These are phyloP conservation scores for Fusarium penzigii DNA, from an alignment of 2,329 filamentous ascomycete genomes.

Conservation along the genomic window DNA sequence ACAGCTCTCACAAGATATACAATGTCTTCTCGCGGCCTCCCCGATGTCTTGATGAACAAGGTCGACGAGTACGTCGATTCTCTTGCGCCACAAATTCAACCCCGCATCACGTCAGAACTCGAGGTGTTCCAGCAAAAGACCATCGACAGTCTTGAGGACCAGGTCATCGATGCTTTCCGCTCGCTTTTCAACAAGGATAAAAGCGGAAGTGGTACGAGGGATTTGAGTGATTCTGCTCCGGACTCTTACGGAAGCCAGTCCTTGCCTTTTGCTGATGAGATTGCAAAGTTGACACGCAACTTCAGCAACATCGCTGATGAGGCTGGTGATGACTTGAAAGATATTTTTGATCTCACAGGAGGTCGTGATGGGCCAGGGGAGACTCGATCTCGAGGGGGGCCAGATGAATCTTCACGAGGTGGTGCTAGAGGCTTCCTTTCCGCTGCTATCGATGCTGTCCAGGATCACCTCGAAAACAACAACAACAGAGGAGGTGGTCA, in stretches of 20 bases:
- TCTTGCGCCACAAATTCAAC: constrained; percentile 47
- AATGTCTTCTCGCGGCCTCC: constrained; percentile 41
- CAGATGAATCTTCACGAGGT: constrained; percentile 28
- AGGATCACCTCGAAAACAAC: constrained; percentile 41
- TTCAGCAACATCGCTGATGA: constrained; percentile 43
- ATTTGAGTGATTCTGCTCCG: constrained; percentile 37
- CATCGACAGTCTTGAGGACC: constrained; percentile 46
- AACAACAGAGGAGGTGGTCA: constrained; percentile 30
- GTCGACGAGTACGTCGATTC: constrained; percentile 50
- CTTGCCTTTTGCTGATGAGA: constrained; percentile 48
- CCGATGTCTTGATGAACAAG: constrained; percentile 45
- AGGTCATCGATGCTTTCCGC: constrained; percentile 46
- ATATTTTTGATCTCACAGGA: constrained; percentile 47
- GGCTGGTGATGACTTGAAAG: constrained; percentile 43
- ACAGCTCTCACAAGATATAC: too few species aligned
- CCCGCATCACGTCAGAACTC: constrained; percentile 46
- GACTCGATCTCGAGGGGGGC: constrained; percentile 29
- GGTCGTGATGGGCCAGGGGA: constrained; percentile 23
- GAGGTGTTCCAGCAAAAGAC: constrained; percentile 46
- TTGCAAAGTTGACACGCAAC: constrained; percentile 42
- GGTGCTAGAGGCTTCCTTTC: constrained; percentile 41
- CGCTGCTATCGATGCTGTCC: constrained; percentile 42
- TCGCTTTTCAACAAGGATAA: constrained; percentile 43
- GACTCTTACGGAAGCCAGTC: constrained; percentile 44
- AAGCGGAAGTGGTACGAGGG: constrained; percentile 17